Base-by-base conservation (phyloP, 306 rosid species). In the Pterocarpus santalinus region DNA sequence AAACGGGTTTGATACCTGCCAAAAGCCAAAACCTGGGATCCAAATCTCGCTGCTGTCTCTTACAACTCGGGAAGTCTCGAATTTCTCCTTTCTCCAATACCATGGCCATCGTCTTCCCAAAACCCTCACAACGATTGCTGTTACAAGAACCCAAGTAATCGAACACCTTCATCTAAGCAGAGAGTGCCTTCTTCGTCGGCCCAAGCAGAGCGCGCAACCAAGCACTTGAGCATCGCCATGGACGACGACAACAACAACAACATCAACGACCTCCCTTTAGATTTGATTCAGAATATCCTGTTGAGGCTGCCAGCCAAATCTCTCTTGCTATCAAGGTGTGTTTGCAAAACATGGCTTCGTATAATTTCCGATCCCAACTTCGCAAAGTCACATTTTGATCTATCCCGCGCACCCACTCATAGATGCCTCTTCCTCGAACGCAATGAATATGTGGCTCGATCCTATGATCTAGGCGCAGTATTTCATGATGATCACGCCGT, bases 321-420 rank as follows among this genome's bases (percentile, higher is more conserved):
- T 17, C 55, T 76, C 0, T 4, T 4, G 3, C 16, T 17, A 2
- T 16, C 49, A 7, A 76, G 7, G 63, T 17, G 8, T 17, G 73
- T 51, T 1, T 65, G 53, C 39, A 77, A 65, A 38, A 2, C 22
- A 47, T 65, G 80, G 81, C 51, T 2, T 2, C 49, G 73, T 47
- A 35, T 51, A 2, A 76, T 77, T 10, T 65, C 73, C 1, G 47
- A 77, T 38, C 53, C 81, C 33, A 10, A 16, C 6, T 77, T 77
- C 11, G 55, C 39, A 2, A 17, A 52, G 22, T 65, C 10, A 0
- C 73, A 76, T 49, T 10, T 47, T 35, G 28, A 76, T 3, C 72
- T 0, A 3, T 9, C 47, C 5, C 14, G 22, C 13, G 3, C 64
- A 3, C 73, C 33, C 9, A 49, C 51, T n/a, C 41, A 12, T 12